phyloP scores from a whole-genome alignment of 768 basidiomycete genomes.

The Pholiota microspora region DNA sequence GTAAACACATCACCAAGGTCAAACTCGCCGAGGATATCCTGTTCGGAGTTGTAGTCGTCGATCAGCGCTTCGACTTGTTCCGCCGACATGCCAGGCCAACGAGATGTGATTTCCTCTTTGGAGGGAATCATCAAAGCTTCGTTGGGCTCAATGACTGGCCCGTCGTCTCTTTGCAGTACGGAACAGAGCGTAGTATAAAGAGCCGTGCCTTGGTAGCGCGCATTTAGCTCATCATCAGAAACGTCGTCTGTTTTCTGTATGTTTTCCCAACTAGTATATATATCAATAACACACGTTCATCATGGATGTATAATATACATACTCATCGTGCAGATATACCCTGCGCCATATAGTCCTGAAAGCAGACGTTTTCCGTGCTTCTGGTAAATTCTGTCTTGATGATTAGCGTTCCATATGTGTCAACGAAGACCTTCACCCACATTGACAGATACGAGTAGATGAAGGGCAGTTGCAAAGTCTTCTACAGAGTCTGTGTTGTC shows the following conservation, averaged over 20 bases:
- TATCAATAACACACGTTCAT: not conserved
- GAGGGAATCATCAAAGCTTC: slow-evolving; percentile 61
- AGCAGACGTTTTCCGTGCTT: slow-evolving; percentile 64
- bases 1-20: slow-evolving; percentile 61
- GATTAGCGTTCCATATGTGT: not conserved
- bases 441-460: slow-evolving; percentile 55
- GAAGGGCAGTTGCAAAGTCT: slow-evolving; percentile 69
- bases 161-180: slow-evolving; percentile 40
- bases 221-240: slow-evolving; percentile 73
- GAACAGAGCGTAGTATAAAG: slow-evolving; percentile 64
- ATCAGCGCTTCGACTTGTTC: slow-evolving; percentile 61
- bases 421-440: slow-evolving; percentile 31
- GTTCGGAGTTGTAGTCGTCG: slow-evolving; percentile 62
- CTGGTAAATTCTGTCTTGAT: slow-evolving; percentile 57
- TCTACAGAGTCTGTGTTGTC: slow-evolving; percentile 62
- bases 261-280: slow-evolving; percentile 63
- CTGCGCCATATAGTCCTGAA: slow-evolving; percentile 83
- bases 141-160: slow-evolving; percentile 53
- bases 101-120: slow-evolving; percentile 56
- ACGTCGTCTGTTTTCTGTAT: slow-evolving; percentile 74
- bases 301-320: slow-evolving; percentile 25
- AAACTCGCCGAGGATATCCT: slow-evolving; percentile 54
- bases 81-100: slow-evolving; percentile 71
- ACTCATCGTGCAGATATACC: slow-evolving; percentile 89
- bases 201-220: slow-evolving; percentile 71